Evolutionary conservation across 805 yeast genomes (phyloP).

Genomic region (Starmerella floricola): DNA sequence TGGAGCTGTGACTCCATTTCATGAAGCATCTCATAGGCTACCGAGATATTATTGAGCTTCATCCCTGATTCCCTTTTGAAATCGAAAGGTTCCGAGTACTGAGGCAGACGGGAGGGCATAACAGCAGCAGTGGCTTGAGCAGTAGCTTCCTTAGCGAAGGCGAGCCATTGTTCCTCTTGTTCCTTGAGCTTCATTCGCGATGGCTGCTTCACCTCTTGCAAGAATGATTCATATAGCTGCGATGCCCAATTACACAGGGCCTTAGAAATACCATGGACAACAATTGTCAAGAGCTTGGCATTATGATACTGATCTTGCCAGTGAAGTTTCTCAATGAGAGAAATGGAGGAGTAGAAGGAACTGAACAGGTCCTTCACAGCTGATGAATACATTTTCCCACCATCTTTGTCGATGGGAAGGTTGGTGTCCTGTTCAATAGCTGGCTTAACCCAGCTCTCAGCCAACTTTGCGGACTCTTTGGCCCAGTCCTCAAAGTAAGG

Average conservation of each 20-base stretch:
- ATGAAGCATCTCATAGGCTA: conserved; percentile 23
- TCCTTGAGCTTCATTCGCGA: conserved; percentile 2
- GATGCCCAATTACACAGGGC: conserved; percentile 44
- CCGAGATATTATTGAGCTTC: conserved; percentile 54
- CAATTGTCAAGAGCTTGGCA: conserved; percentile 47
- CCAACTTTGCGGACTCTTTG: conserved; percentile 35
- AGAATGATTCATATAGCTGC: conserved; percentile 18
- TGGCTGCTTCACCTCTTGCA: conserved; percentile 9
- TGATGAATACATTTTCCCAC: conserved; percentile 35
- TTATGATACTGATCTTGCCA: conserved; percentile 59
- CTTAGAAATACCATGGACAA: conserved; percentile 53
- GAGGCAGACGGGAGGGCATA: conserved; percentile 11
- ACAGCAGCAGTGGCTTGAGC: conserved; percentile 22
- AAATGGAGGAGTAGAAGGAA: conserved; percentile 45
- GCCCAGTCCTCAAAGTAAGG: conserved; percentile 36
- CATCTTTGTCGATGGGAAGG: conserved; percentile 37
- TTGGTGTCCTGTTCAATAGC: conserved; percentile 50
- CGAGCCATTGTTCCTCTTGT: conserved; percentile 29
- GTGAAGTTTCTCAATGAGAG: conserved; percentile 43
- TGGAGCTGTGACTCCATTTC: conserved; percentile 35
- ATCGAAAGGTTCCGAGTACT: conserved; percentile 37
- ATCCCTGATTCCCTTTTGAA: conserved; percentile 55
- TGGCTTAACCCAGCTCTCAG: conserved; percentile 39
- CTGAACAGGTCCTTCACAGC: conserved; percentile 60
- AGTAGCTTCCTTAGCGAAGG: conserved; percentile 29